Conservation (phyloP, 2,329 filamentous ascomycete genomes). For the Pseudocercospora ulei region DNA sequence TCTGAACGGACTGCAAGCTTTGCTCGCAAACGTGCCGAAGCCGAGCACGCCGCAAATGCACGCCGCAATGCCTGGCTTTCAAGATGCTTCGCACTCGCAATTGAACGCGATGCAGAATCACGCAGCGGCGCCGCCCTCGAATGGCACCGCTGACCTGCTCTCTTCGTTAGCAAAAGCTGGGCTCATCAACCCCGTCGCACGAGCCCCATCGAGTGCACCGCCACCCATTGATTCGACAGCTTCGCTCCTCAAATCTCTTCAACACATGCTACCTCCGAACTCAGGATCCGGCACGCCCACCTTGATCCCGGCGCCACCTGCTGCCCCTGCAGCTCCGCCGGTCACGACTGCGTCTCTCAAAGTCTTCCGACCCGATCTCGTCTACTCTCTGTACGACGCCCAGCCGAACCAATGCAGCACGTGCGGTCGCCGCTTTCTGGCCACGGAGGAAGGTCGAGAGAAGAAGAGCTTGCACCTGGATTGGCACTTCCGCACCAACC, state of each 20-base stretch:
- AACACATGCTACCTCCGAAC: conserved; percentile 24
- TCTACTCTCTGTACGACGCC: conserved; percentile 66
- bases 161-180: conserved; percentile 31
- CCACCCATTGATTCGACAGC: conserved; percentile 20
- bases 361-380: conserved; percentile 58
- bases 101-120: conserved; percentile 30
- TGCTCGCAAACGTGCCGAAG: conserved; percentile 32
- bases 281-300: conserved; percentile 22
- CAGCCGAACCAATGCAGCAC: conserved; percentile 81
- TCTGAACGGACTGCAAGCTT: conserved; percentile 31
- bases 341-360: conserved; percentile 31
- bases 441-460: conserved; percentile 65
- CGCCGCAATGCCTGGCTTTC: conserved; percentile 29
- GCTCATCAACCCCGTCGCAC: conserved; percentile 18
- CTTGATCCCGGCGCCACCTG: conserved; percentile 11
- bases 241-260: conserved; percentile 25
- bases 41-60: conserved; percentile 34
- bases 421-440: conserved; percentile 77
- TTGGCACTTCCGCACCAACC: conserved; percentile 94
- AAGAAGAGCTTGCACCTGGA: conserved; percentile 90
- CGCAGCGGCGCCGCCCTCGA: conserved; percentile 20
- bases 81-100: conserved; percentile 29
- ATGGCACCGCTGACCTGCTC: conserved; percentile 23
- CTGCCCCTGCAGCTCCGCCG: conserved; percentile 3
- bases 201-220: conserved; percentile 11